Conservation (phyloP, 768 basidiomycete genomes). For the Crassisporium funariophilum region DNA sequence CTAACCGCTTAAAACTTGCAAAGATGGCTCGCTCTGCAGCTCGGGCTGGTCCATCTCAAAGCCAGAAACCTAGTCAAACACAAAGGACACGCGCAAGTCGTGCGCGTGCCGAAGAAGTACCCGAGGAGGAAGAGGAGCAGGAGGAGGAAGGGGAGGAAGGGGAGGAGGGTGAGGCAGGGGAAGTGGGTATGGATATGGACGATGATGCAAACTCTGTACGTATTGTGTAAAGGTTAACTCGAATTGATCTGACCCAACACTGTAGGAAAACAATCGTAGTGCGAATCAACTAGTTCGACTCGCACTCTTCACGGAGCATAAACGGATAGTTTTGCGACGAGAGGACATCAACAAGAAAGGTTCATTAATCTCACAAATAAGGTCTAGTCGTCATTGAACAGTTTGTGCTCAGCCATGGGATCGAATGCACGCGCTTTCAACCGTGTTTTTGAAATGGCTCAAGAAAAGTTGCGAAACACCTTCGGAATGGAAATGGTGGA, state of each 20-base stretch:
- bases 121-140: conserved; percentile 40
- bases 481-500: conserved; percentile 89
- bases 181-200: conserved; percentile 35
- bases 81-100: conserved; percentile 35
- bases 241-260: neutral
- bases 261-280: conserved; percentile 63
- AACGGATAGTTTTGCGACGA: conserved; percentile 62
- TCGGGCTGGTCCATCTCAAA: conserved; percentile 43
- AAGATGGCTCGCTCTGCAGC: conserved; percentile 38
- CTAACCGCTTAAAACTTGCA: neutral
- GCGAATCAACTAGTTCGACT: conserved; percentile 76
- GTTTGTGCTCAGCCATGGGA: conserved; percentile 32
- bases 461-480: conserved; percentile 58
- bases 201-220: conserved; percentile 28
- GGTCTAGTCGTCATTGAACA: neutral
- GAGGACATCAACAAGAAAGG: conserved; percentile 92
- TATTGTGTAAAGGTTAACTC: neutral
- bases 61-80: conserved; percentile 40
- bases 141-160: conserved; percentile 35
- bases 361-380: conserved; percentile 20
- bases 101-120: conserved; percentile 30
- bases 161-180: conserved; percentile 39
- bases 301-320: conserved; percentile 80
- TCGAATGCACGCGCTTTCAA: conserved; percentile 59
- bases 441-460: conserved; percentile 63